Percentiles rank a stretch among this genome's conserved stretches.
These are phyloP conservation scores for Trichophyton benhamiae DNA, from an alignment of 2,329 filamentous ascomycete species.

Conservation along the genomic window DNA sequence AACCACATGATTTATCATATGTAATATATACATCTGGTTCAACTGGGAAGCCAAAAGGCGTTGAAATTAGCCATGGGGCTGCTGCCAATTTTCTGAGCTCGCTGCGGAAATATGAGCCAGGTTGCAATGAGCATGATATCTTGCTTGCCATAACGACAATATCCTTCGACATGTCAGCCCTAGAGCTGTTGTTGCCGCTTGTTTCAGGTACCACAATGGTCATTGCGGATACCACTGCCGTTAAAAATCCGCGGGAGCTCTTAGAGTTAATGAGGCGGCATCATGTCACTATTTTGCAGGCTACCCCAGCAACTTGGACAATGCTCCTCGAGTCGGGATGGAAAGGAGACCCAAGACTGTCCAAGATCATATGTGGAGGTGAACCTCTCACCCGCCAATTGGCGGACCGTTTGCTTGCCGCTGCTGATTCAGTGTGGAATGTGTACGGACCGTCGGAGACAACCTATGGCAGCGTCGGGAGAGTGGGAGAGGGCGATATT, in stretches of 20 bases:
- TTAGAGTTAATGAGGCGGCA: slow-evolving; percentile 10
- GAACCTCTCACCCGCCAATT: slow-evolving; percentile 1
- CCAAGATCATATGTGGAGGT: not conserved
- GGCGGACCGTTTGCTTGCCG: slow-evolving; percentile 10
- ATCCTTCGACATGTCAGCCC: slow-evolving; percentile 14
- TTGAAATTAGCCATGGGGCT: slow-evolving; percentile 21
- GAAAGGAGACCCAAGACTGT: not conserved
- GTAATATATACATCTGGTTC: slow-evolving; percentile 26
- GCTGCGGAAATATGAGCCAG: slow-evolving; percentile 2
- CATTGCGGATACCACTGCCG: slow-evolving; percentile 16
- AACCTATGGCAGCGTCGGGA: slow-evolving; percentile 10
- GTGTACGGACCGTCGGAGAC: slow-evolving; percentile 18
- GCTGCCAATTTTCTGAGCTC: slow-evolving; percentile 12
- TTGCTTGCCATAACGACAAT: slow-evolving; percentile 14
- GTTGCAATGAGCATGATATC: slow-evolving; percentile 10
- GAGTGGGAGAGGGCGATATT: not conserved
- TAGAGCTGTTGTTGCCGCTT: slow-evolving; percentile 11
- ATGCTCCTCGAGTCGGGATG: slow-evolving; percentile 12
- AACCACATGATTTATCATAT: slow-evolving; percentile 22
- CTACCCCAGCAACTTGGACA: slow-evolving; percentile 12
- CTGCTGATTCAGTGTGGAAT: slow-evolving; percentile 10
- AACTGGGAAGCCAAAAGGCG: slow-evolving; percentile 31
- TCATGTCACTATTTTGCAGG: slow-evolving; percentile 8
- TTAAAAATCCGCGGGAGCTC: slow-evolving; percentile 16
- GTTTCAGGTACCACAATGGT: slow-evolving; percentile 8